Conservation (phyloP, 129 eudicot genomes). For the Helianthus tuberosus region DNA sequence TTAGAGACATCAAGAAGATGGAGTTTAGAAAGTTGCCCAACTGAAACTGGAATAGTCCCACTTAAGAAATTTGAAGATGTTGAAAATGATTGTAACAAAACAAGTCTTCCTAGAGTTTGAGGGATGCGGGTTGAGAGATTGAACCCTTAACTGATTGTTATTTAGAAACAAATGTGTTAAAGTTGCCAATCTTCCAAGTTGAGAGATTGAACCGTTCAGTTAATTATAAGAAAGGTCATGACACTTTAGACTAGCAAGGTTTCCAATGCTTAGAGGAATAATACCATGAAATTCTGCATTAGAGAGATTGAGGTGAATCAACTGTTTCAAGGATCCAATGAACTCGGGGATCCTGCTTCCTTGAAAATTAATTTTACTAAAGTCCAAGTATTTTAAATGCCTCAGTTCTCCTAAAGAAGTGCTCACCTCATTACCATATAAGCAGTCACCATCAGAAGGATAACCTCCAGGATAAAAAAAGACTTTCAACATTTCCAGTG, state of each 20-base stretch:
- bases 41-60: not conserved
- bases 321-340: not conserved
- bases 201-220: too few species aligned
- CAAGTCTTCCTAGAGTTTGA: not conserved
- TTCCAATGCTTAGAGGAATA: not conserved
- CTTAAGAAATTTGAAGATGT: not conserved
- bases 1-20: not conserved
- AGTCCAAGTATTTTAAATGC: constrained; percentile 3
- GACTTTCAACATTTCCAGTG: not conserved
- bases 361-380: not conserved
- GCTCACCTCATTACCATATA: not conserved
- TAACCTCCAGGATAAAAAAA: not conserved
- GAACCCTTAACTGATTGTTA: too few species aligned
- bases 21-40: not conserved
- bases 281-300: not conserved
- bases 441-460: too few species aligned
- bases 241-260: not conserved
- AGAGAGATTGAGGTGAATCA: not conserved
- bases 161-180: too few species aligned
- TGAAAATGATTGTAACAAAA: not conserved
- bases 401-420: not conserved
- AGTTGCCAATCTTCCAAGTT: too few species aligned
- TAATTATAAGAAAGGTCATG: not conserved
- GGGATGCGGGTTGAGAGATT: too few species aligned
- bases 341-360: not conserved